Base-by-base conservation (phyloP, 2,329 filamentous ascomycete species). In the Calonectria honghensis region DNA sequence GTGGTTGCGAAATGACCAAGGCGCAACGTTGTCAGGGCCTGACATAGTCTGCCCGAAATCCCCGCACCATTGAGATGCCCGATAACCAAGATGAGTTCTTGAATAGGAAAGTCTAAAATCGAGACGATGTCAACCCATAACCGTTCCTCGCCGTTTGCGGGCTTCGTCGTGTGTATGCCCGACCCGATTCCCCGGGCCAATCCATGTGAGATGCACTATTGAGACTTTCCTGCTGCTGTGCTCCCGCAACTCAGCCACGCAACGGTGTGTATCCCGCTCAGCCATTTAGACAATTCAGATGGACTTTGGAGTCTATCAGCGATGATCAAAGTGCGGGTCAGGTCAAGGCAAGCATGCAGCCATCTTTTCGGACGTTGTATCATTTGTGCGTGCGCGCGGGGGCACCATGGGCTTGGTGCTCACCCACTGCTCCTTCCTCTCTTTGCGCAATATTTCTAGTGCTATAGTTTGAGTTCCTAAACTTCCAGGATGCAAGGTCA, bases 261-360 rank as follows among this genome's bases (percentile, higher is more conserved):
- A 24, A 18, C 32, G 54, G 70, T 64, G 70, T 57, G 70, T 41
- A 31, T 68, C 65, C 29, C 41, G n/a, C 18, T 54, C 20, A 24
- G 48, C 54, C 54, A 48, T 41, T 37, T n/a, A 63, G 20, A 35
- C 32, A 32, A 20, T 64, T 18, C 14, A 54, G 27, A 35, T 50
- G 50, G 31, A 6, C 32, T 20, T 35, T 35, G 16, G 18, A 41
- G 32, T 52, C 52, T 65, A 39, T 41, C 59, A 50, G 59, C 32
- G 32, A 31, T 41, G 65, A 41, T 64, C 54, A 35, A 32, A 45
- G 65, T 54, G 70, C 54, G 70, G 70, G 70, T 45, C 54, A 18
- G 50, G 54, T 39, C 57, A 63, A 61, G 57, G 57, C 57, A 63
- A 41, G 11, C 54, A 68, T 54, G 68, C 59, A 64, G 32, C 65